These are phyloP conservation scores for Rasamsonia emersonii DNA, from an alignment of 2,329 filamentous ascomycete species.

Conservation along the genomic window DNA sequence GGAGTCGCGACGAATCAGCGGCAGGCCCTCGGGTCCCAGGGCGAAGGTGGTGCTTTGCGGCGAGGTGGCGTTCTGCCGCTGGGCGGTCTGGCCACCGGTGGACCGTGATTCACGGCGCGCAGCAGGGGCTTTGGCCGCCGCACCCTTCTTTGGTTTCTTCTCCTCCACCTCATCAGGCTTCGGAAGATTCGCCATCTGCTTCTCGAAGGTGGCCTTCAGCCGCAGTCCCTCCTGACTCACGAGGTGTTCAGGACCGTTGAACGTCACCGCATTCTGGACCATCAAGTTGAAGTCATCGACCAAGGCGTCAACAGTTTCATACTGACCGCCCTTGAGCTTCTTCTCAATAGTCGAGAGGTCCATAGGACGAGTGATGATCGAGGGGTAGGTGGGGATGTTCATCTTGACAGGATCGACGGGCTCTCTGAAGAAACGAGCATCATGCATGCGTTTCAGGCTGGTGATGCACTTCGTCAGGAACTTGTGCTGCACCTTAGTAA, in stretches of 20 bases:
- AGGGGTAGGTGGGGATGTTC: conserved; percentile 64
- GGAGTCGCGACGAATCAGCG: conserved; percentile 78
- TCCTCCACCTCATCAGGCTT: conserved; percentile 51
- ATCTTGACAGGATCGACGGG: conserved; percentile 72
- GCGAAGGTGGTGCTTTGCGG: conserved; percentile 56
- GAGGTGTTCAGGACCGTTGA: conserved; percentile 72
- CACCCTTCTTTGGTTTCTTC: conserved; percentile 46
- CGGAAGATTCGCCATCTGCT: conserved; percentile 53
- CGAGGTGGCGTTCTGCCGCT: conserved; percentile 20
- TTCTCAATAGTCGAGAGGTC: conserved; percentile 76
- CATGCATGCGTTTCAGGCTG: conserved; percentile 72
- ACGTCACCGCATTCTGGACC: conserved; percentile 66
- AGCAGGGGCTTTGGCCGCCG: conserved; percentile 33
- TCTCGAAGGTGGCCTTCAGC: conserved; percentile 51
- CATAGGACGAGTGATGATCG: conserved; percentile 68
- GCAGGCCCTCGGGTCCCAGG: conserved; percentile 66
- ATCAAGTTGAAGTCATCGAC: conserved; percentile 68
- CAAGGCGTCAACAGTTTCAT: conserved; percentile 63
- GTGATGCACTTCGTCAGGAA: conserved; percentile 31
- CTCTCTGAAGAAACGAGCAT: conserved; percentile 64
- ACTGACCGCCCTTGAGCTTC: conserved; percentile 63
- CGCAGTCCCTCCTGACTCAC: conserved; percentile 61
- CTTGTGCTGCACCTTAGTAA: conserved; percentile 36
- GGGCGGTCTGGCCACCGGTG: conserved; percentile 33
- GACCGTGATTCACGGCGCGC: conserved; percentile 42